Base-by-base conservation (phyloP, 306 rosid genomes). In the Hippophae rhamnoides region DNA sequence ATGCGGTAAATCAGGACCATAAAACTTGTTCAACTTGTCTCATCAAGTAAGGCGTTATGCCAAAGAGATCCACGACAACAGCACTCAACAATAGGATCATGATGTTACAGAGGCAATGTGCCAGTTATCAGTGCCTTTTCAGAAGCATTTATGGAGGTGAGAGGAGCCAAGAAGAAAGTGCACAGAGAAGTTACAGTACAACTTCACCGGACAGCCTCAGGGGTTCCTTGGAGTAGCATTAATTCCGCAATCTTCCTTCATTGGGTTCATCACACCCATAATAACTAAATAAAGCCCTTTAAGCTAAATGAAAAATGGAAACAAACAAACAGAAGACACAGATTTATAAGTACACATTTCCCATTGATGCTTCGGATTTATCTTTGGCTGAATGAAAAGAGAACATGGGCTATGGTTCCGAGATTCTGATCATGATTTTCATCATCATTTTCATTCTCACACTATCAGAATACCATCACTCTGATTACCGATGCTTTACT, bases 191-290 rank as follows among this genome's bases (percentile, higher is more conserved):
- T 68, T 76, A 93, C 84, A 60, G 80, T 66, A 69, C 89, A 83
- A 72, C 87, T 67, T 52, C 85, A 78, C 70, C 90, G 79, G 90
- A 93, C 86, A 82, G 57, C 74, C 78, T 79, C 95, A 85, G 86
- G 85, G 97, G 73, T 93, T 82, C 85, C 99, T 85, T 88, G 99
- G 97, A 93, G 99, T 93, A 88, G 97, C 99, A 84, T 86, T 93
- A 75, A 92, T 88, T 72, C 69, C 31, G 44, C 64, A 62, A 64
- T 69, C 59, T 61, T 74, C 69, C 84, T 77, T 65, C 69, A 58
- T 55, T 71, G n/a, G n/a, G 64, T 73, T 49, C 79, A 63, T 81
- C 60, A 60, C 60, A 72, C 78, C 82, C 57, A 61, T 64, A 70
- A 81, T 58, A 63, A 63, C 74, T 58, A 46, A 64, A 56, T 11